A percentile compares a stretch with the other conserved stretches of the same genome.
Conservation (phyloP, 2,329 filamentous ascomycete genomes). For the Onygena corvina region DNA sequence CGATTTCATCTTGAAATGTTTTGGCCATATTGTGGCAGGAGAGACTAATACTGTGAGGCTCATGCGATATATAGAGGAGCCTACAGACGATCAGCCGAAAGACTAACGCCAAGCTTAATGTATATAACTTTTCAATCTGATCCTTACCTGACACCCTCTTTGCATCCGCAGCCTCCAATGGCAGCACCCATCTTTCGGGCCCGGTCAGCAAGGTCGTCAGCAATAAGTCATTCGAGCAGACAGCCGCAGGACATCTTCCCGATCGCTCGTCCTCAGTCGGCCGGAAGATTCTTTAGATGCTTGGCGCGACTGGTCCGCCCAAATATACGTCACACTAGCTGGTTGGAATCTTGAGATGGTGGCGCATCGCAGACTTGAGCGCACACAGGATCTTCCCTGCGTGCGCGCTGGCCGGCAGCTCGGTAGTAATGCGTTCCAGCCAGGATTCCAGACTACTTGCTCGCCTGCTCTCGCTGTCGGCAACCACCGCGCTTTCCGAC, state of each 20-base stretch:
- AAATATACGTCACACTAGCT: constrained; percentile 6
- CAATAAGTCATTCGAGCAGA: too few relatives aligned
- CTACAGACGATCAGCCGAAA: not conserved
- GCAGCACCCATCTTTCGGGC: not conserved
- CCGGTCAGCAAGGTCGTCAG: too few relatives aligned
- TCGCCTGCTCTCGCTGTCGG: too few relatives aligned
- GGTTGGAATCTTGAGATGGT: not conserved
- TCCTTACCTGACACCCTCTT: not conserved
- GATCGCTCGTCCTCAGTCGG: not conserved
- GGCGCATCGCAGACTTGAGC: not conserved
- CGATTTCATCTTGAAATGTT: too few relatives aligned
- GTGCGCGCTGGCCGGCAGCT: too few relatives aligned
- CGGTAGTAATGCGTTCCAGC: too few relatives aligned
- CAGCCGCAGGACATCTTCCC: too few relatives aligned
- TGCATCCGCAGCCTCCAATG: not conserved
- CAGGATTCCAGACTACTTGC: too few relatives aligned
- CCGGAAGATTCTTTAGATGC: not conserved
- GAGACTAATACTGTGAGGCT: too few relatives aligned
- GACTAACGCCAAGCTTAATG: not conserved
- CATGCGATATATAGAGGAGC: not conserved
- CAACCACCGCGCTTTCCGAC: too few relatives aligned
- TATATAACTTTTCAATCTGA: not conserved
- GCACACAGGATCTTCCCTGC: not conserved
- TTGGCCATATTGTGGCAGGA: too few relatives aligned
- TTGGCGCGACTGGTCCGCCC: not conserved